A percentile compares a stretch with the other conserved stretches of the same genome.
These are phyloP conservation scores for Flagelloscypha sp. DNA, from an alignment of 768 basidiomycete genomes.

Conservation along the genomic window DNA sequence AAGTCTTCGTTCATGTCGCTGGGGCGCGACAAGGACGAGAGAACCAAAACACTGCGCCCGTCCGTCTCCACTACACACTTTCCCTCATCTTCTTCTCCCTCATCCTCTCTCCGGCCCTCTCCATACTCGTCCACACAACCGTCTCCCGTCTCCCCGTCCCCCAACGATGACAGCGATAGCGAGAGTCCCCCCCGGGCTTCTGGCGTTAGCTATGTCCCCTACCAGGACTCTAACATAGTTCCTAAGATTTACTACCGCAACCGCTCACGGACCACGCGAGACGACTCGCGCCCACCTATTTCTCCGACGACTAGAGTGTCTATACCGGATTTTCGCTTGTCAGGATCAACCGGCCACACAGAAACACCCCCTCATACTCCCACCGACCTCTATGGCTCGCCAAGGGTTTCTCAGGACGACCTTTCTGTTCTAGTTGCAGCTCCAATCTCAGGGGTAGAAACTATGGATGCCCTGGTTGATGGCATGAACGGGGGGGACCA, in stretches of 20 bases:
- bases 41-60: conserved; percentile 14
- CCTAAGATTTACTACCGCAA: conserved; percentile 32
- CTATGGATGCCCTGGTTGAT: conserved; percentile 83
- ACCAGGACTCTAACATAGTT: conserved; percentile 24
- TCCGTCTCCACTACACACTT: conserved; percentile 14
- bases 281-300: conserved; percentile 25
- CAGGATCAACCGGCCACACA: conserved; percentile 57
- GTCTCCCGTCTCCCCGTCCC: not conserved
- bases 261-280: conserved; percentile 53
- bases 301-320: conserved; percentile 29
- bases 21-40: conserved; percentile 39
- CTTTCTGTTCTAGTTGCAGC: conserved; percentile 69
- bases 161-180: too few relatives aligned
- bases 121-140: conserved; percentile 5
- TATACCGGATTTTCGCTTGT: conserved; percentile 50
- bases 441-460: conserved; percentile 71
- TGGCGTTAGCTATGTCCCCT: too few relatives aligned
- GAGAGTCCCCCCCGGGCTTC: too few relatives aligned
- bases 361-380: conserved; percentile 73
- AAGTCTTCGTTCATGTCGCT: conserved; percentile 52
- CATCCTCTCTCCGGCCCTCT: conserved; percentile 10
- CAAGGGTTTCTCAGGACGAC: conserved; percentile 30
- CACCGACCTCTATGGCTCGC: conserved; percentile 32
- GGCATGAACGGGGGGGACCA: conserved; percentile 79
- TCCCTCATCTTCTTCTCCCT: conserved; percentile 13